phyloP scores from a whole-genome alignment of 2,329 filamentous ascomycete genomes.

The Annulohypoxylon truncatum region DNA sequence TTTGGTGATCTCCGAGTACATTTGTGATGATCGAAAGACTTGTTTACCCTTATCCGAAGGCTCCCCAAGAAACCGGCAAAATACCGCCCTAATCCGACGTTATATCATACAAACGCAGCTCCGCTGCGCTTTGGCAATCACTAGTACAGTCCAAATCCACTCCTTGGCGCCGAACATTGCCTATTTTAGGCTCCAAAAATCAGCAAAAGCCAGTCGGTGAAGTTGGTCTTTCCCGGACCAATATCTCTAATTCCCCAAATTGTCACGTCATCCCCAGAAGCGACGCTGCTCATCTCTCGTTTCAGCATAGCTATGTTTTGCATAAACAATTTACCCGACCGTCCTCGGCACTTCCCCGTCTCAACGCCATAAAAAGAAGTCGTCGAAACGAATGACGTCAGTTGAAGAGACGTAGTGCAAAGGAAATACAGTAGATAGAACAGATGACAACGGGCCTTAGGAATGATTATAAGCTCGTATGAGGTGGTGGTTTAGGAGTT shows the following conservation, averaged over 20 bases:
- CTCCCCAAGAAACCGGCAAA: not conserved
- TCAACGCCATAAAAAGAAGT: slow-evolving; percentile 39
- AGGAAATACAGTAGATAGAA: slow-evolving; percentile 37
- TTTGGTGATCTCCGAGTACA: slow-evolving; percentile 13
- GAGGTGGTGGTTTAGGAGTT: not conserved
- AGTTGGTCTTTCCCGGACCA: slow-evolving; percentile 6
- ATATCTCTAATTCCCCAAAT: slow-evolving; percentile 11
- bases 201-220: slow-evolving; percentile 1
- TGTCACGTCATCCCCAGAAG: slow-evolving; percentile 35
- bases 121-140: not conserved
- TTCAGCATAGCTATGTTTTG: slow-evolving; percentile 14
- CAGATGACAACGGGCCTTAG: slow-evolving; percentile 11
- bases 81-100: not conserved
- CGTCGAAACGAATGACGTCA: slow-evolving; percentile 42
- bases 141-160: not conserved
- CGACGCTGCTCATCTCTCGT: slow-evolving; percentile 17
- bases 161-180: not conserved
- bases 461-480: slow-evolving; percentile 1
- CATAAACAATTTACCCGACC: slow-evolving; percentile 30
- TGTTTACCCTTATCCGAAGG: slow-evolving; percentile 3
- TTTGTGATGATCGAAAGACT: not conserved
- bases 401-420: slow-evolving; percentile 33
- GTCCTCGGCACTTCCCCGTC: slow-evolving; percentile 23
- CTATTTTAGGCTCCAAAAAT: not conserved
- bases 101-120: slow-evolving; percentile 21